Base-by-base conservation (phyloP, 2,329 filamentous ascomycete genomes). In the Hymenotorrendiella dingleyae region DNA sequence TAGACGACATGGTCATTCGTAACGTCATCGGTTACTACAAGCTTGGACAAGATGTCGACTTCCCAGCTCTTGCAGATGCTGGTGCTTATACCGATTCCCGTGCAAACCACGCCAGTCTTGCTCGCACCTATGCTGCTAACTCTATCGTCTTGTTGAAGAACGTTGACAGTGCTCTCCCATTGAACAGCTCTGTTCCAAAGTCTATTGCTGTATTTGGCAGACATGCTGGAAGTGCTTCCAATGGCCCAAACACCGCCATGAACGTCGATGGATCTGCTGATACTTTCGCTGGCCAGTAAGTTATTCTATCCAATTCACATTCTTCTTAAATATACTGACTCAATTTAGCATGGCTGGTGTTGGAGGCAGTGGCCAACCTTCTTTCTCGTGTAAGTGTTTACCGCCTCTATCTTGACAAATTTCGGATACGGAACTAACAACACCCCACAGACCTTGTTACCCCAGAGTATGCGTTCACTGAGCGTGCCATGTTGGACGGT, bases 21-120 rank as follows among this genome's bases (percentile, higher is more conserved):
- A 76, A 84, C 60, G 80, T 83, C 74, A 72, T 80, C 3, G 69
- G 78, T 24, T 78, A 73, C 61, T 83, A 80, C 67, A 82, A 82
- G 62, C 74, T 79, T 21, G 75, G 76, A 43, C 69, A 70, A 50
- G 70, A 67, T 0, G 46, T 21, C 7, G 32, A 39, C 12, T 26
- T 40, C 6, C 62, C 66, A 0, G 78, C 84, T 62, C 95, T 88
- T 71, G 94, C 95, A 66, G 83, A 82, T 54, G 86, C 86, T 67
- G 84, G 94, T 65, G 72, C 80, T 54, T 84, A 88, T n/a, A 45
- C 43, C 12, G 74, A 75, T 49, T 73, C 75, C 2, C 70, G 75
- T 48, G 71, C 74, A 51, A 66, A 76, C 53, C 73, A 84, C 59
- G 78, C 77, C 55, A 70, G 77, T 23, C 78, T 84, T 52, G 75